Conservation (phyloP, 2,329 filamentous ascomycete species). For the Claviceps pusilla region DNA sequence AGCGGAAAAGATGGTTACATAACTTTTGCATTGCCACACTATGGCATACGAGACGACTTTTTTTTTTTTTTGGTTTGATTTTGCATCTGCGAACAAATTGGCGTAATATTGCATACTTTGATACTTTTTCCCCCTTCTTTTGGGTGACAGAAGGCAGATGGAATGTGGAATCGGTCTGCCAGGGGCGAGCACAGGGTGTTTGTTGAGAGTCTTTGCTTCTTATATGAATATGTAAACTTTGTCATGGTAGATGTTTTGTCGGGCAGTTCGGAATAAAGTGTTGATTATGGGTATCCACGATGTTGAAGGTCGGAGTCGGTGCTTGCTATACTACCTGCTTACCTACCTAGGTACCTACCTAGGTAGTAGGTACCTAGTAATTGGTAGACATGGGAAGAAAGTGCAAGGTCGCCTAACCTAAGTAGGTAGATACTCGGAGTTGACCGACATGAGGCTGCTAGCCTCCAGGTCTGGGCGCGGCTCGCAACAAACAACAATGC, state of each 20-base stretch:
- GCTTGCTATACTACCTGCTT: too few relatives aligned
- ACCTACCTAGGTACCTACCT: too few relatives aligned
- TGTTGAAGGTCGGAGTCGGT: background rate
- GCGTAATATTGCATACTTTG: constrained; percentile 8
- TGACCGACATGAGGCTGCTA: too few relatives aligned
- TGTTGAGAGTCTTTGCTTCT: background rate
- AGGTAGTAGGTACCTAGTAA: too few relatives aligned
- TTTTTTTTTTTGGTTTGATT: constrained; percentile 5
- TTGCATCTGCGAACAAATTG: constrained; percentile 4
- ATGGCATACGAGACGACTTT: constrained; percentile 2
- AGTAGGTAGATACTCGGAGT: too few relatives aligned
- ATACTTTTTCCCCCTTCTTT: constrained; percentile 3
- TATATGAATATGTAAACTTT: constrained; percentile 3
- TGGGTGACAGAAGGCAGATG: background rate
- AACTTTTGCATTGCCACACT: background rate
- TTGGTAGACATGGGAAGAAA: background rate
- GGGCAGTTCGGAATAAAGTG: background rate
- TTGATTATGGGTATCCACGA: background rate
- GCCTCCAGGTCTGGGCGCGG: too few relatives aligned
- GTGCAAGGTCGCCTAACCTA: too few relatives aligned
- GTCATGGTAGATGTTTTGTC: background rate
- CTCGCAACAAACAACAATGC: too few relatives aligned
- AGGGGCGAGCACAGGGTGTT: background rate
- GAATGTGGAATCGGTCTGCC: background rate
- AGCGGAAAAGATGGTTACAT: constrained; percentile 7